phyloP scores from a whole-genome alignment of 2,329 filamentous ascomycete species.

The Talaromyces sp. region DNA sequence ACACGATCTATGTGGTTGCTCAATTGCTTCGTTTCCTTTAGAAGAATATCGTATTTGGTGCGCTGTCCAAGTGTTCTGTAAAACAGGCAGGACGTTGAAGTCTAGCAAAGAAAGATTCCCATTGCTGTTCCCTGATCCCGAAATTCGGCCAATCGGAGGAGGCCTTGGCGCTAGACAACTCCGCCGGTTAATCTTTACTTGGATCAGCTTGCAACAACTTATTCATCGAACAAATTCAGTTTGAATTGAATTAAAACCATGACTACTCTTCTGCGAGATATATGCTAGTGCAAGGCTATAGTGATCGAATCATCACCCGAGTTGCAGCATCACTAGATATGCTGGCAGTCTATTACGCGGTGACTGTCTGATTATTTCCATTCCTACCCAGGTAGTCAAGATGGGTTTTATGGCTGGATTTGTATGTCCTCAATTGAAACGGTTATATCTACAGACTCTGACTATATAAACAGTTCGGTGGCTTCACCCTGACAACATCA shows the following conservation, averaged over 20 bases:
- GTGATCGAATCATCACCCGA: background rate
- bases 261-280: background rate
- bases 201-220: background rate
- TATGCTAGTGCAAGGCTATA: background rate
- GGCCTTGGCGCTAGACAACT: background rate
- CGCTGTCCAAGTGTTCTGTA: background rate
- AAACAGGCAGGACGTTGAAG: background rate
- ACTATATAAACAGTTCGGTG: constrained; percentile 60
- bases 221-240: background rate
- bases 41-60: background rate
- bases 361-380: background rate
- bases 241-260: background rate
- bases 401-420: constrained; percentile 77
- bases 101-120: constrained; percentile 17
- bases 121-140: constrained; percentile 20
- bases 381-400: constrained; percentile 22
- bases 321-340: background rate
- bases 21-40: background rate
- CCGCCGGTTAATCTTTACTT: background rate
- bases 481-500: constrained; percentile 71
- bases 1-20: too few relatives aligned
- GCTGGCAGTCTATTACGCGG: background rate
- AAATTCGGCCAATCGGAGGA: constrained; percentile 8
- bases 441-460: background rate
- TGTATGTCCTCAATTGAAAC: constrained; percentile 51